Evolutionary conservation across 139 green algal species (phyloP).

Genomic region (Trebouxia sp.): DNA sequence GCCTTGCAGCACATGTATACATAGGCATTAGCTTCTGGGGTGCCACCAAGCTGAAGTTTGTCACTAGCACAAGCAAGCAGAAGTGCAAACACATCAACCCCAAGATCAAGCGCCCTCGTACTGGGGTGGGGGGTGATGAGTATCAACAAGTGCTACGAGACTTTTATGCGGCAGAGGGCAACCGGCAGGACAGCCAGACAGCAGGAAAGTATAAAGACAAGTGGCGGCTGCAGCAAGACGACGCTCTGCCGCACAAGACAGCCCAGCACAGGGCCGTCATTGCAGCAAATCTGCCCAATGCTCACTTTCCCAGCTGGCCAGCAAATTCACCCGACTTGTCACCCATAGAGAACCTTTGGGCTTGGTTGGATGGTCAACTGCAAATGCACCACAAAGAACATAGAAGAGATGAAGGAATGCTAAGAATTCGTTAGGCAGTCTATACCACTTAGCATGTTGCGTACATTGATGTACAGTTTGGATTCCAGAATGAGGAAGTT

Average conservation of each 20-base stretch:
- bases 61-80: neutral
- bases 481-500: too few relatives aligned
- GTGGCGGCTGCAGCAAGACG: constrained; percentile 1
- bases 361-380: neutral
- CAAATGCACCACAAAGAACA: constrained; percentile 2
- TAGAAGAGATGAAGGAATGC: too few relatives aligned
- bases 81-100: neutral
- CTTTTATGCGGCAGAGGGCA: neutral
- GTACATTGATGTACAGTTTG: too few relatives aligned
- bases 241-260: neutral
- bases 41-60: neutral
- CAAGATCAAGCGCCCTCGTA: too few relatives aligned
- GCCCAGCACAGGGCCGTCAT: neutral
- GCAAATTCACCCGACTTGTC: neutral
- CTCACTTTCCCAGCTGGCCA: neutral
- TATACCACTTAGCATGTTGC: too few relatives aligned
- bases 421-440: too few relatives aligned
- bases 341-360: neutral
- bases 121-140: neutral
- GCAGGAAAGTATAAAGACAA: neutral
- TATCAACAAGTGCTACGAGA: neutral
- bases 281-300: neutral
- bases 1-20: constrained; percentile 1
- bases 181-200: neutral
- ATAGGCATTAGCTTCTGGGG: neutral